Evolutionary conservation across 2,329 filamentous ascomycete species (phyloP).

Genomic region (Celoporthe dispersa): DNA sequence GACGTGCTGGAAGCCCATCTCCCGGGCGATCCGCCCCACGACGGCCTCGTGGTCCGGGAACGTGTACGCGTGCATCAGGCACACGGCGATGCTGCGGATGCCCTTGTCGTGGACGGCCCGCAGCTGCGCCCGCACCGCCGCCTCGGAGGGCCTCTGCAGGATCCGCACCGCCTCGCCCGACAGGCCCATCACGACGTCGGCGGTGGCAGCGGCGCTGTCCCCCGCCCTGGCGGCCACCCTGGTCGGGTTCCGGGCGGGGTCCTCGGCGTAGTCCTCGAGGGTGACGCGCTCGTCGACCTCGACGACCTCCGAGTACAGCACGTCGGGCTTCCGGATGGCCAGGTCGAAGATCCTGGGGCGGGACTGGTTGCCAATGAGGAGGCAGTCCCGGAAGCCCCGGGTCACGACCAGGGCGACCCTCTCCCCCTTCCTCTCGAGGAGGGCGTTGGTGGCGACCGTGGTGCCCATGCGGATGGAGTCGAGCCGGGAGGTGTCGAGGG

Average conservation of each 20-base stretch:
- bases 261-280: conserved; percentile 88
- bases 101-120: conserved; percentile 71
- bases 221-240: conserved; percentile 60
- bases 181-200: conserved; percentile 68
- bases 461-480: conserved; percentile 96
- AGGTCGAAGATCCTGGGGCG: conserved; percentile 90
- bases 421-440: conserved; percentile 89
- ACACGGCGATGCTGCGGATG: conserved; percentile 83
- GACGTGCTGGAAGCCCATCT: conserved; percentile 84
- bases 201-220: conserved; percentile 39
- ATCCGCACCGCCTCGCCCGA: conserved; percentile 78
- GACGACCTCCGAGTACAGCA: conserved; percentile 83
- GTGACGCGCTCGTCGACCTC: conserved; percentile 92
- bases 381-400: conserved; percentile 83
- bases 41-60: conserved; percentile 84
- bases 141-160: conserved; percentile 63
- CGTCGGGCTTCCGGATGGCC: conserved; percentile 83
- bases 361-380: conserved; percentile 89
- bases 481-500: conserved; percentile 81
- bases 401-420: conserved; percentile 86
- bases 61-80: conserved; percentile 90
- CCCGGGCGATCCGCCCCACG: conserved; percentile 74
- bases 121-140: conserved; percentile 62
- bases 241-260: conserved; percentile 66
- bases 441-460: conserved; percentile 89